phyloP scores from a whole-genome alignment of 495 filamentous ascomycete genomes.

The Tuber aestivum region DNA sequence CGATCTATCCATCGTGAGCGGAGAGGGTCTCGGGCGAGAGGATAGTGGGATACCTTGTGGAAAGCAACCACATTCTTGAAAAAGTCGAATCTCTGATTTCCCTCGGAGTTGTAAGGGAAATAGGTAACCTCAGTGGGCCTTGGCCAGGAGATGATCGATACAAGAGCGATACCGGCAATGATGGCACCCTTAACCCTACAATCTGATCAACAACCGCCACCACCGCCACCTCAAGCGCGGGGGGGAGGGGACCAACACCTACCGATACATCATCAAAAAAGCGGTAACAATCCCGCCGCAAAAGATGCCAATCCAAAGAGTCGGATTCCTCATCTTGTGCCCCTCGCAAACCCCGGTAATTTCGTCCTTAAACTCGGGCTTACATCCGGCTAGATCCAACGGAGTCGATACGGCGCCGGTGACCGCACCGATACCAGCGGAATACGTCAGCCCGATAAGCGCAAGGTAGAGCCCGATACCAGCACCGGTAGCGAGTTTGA shows the following conservation, averaged over 20 bases:
- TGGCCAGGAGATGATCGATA: conserved; percentile 80
- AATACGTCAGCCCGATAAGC: conserved; percentile 71
- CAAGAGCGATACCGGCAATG: conserved; percentile 70
- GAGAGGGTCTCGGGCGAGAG: not conserved
- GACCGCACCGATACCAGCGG: conserved; percentile 69
- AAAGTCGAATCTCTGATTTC: conserved; percentile 66
- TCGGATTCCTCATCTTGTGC: conserved; percentile 67
- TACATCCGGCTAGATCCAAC: conserved; percentile 64
- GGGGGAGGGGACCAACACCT: not conserved
- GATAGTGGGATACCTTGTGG: conserved; percentile 47
- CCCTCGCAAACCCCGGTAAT: conserved; percentile 34
- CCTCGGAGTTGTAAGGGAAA: conserved; percentile 64
- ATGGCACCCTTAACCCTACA: conserved; percentile 68
- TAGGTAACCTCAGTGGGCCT: conserved; percentile 65
- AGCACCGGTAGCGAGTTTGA: conserved; percentile 76
- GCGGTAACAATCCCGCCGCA: conserved; percentile 70
- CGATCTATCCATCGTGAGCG: conserved; percentile 47
- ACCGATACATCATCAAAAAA: conserved; percentile 65
- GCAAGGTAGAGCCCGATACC: conserved; percentile 78
- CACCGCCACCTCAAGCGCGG: not conserved
- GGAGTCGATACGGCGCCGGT: conserved; percentile 56
- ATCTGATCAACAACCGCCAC: not conserved
- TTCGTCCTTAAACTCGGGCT: conserved; percentile 34
- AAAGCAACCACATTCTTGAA: conserved; percentile 78
- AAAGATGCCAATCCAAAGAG: conserved; percentile 80